phyloP scores from a whole-genome alignment of 176 grass and related monocot species.

The Aegilops speltoides region DNA sequence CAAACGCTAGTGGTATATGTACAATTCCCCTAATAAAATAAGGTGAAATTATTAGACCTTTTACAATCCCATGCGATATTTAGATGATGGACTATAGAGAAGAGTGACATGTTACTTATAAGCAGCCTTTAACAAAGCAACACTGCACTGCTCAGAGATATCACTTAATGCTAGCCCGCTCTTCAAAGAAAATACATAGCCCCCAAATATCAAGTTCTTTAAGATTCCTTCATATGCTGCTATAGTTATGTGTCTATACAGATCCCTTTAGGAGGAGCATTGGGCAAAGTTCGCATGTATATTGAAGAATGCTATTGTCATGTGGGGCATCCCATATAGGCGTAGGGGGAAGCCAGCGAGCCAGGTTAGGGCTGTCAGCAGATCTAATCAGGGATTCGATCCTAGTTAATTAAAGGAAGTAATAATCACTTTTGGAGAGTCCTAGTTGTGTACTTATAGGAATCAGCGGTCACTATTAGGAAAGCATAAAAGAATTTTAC shows the following conservation, averaged over 20 bases:
- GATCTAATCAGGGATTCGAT: background rate
- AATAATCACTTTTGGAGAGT: background rate
- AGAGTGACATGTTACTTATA: conserved; percentile 18
- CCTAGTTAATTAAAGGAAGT: background rate
- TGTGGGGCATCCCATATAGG: too few species aligned
- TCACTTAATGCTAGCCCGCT: background rate
- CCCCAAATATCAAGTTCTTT: background rate
- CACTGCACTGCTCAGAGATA: background rate
- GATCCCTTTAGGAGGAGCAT: background rate
- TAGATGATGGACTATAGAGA: background rate
- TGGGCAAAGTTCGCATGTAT: conserved; percentile 11
- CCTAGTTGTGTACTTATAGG: too few species aligned
- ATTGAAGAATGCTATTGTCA: background rate
- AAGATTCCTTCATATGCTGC: background rate
- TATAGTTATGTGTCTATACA: background rate
- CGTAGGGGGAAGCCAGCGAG: too few species aligned
- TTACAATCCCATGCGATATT: background rate
- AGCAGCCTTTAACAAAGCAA: background rate
- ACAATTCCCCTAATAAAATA: background rate
- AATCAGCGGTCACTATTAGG: too few species aligned
- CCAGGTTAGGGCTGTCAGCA: background rate
- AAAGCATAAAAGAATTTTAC: too few species aligned
- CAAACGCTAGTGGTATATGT: background rate
- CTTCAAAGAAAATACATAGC: background rate
- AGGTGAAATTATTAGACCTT: background rate